phyloP scores from a whole-genome alignment of 495 filamentous ascomycete species.

The Penicillium paxilli region DNA sequence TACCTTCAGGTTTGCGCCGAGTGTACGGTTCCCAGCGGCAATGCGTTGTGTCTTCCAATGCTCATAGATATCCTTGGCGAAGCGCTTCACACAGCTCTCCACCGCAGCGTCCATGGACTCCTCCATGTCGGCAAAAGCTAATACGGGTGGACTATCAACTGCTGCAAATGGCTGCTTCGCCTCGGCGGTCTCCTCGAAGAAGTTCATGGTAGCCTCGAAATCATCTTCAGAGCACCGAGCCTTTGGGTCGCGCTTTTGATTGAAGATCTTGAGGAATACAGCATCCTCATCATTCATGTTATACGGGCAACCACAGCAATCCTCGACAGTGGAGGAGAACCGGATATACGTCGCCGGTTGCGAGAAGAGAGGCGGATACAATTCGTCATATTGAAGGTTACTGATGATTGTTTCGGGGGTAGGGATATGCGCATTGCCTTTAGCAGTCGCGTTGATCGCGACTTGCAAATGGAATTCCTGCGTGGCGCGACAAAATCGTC shows the following conservation, averaged over 20 bases:
- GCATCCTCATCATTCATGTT: constrained; percentile 91
- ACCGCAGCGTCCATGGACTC: constrained; percentile 72
- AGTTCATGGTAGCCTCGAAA: constrained; percentile 92
- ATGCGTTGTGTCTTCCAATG: constrained; percentile 81
- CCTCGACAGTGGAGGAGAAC: constrained; percentile 97
- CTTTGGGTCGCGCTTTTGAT: constrained; percentile 65
- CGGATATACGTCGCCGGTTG: constrained; percentile 93
- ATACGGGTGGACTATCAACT: constrained; percentile 79
- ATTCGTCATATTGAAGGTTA: constrained; percentile 77
- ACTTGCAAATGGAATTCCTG: constrained; percentile 99
- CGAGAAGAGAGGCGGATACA: constrained; percentile 77
- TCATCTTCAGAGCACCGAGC: constrained; percentile 78
- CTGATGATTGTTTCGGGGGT: constrained; percentile 79
- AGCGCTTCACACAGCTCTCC: constrained; percentile 61
- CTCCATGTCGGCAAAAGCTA: constrained; percentile 78
- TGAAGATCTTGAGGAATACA: constrained; percentile 78
- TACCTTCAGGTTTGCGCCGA: constrained; percentile 76
- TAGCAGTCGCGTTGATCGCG: constrained; percentile 76
- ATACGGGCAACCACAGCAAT: constrained; percentile 83
- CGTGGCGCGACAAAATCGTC: constrained; percentile 18
- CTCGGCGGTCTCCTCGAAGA: constrained; percentile 84
- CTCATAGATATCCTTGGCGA: constrained; percentile 85
- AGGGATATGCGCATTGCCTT: constrained; percentile 81
- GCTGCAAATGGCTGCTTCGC: constrained; percentile 82
- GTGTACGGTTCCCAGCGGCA: constrained; percentile 60